Evolutionary conservation across 495 filamentous ascomycete species (phyloP).

Genomic region (Hamigera avellanea): DNA sequence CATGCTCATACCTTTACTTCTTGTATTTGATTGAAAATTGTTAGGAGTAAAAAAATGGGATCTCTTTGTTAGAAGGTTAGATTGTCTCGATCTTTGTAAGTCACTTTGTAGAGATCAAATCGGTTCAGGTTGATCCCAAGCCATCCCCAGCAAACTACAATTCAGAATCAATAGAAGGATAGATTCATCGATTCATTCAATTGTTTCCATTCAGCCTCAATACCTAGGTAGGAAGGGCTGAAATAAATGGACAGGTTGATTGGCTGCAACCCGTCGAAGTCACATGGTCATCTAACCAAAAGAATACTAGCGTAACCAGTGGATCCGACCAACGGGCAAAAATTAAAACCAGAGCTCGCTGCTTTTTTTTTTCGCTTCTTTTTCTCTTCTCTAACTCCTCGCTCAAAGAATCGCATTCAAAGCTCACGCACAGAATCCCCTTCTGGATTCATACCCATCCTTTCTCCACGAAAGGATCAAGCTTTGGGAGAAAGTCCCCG

Average conservation of each 20-base stretch:
- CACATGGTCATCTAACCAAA: slow-evolving; percentile 9
- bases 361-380: slow-evolving; percentile 1
- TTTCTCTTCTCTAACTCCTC: slow-evolving; percentile 57
- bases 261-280: not conserved
- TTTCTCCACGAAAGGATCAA: slow-evolving; percentile 21
- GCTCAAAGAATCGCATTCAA: slow-evolving; percentile 99
- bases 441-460: slow-evolving; percentile 12
- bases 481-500: slow-evolving; percentile 99
- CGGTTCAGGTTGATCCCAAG: too few relatives aligned
- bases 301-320: slow-evolving; percentile 15
- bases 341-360: slow-evolving; percentile 13
- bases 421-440: slow-evolving; percentile 81
- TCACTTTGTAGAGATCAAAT: too few relatives aligned
- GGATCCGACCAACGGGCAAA: slow-evolving; percentile 1
- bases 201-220: too few relatives aligned
- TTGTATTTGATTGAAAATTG: not conserved
- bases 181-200: too few relatives aligned
- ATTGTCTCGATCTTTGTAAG: too few relatives aligned
- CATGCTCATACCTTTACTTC: not conserved
- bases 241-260: too few relatives aligned
- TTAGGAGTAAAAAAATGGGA: not conserved
- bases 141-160: too few relatives aligned
- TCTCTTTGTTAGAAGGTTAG: not conserved
- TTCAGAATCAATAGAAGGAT: too few relatives aligned
- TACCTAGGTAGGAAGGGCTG: too few relatives aligned